A percentile compares a stretch with the other conserved stretches of the same genome.
phyloP scores from a whole-genome alignment of 2,329 filamentous ascomycete genomes.

The Aspergillus sp. region DNA sequence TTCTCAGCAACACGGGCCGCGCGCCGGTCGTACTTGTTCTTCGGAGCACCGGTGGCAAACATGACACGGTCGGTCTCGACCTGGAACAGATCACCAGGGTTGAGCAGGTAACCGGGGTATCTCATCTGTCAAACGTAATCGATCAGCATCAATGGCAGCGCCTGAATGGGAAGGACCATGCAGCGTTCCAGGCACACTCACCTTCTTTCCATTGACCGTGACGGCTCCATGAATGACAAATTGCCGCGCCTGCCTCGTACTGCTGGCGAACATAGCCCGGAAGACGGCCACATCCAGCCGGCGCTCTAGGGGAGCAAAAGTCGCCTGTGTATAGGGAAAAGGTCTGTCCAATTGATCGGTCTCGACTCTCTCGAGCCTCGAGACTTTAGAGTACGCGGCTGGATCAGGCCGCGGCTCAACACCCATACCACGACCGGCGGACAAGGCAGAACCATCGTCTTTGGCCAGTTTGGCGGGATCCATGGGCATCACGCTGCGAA shows the following conservation, averaged over 20 bases:
- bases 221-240: conserved; percentile 92
- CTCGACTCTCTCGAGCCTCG: neutral
- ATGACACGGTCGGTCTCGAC: conserved; percentile 87
- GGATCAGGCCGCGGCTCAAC: conserved; percentile 36
- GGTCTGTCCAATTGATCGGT: conserved; percentile 11
- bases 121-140: conserved; percentile 65
- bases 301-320: conserved; percentile 86
- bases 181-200: conserved; percentile 38
- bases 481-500: conserved; percentile 84
- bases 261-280: conserved; percentile 90
- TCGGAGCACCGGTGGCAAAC: conserved; percentile 78
- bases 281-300: conserved; percentile 94
- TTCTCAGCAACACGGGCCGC: conserved; percentile 33
- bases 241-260: conserved; percentile 86
- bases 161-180: neutral
- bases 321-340: conserved; percentile 92
- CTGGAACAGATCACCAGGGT: conserved; percentile 97
- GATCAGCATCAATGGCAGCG: neutral
- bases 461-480: conserved; percentile 74
- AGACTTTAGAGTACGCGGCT: too few species aligned
- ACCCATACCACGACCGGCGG: conserved; percentile 80
- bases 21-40: conserved; percentile 51
- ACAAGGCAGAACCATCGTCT: conserved; percentile 79
- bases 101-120: conserved; percentile 88
- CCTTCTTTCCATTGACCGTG: conserved; percentile 95